Base-by-base conservation (phyloP, 2,329 filamentous ascomycete species). In the Aureobasidium sp. region DNA sequence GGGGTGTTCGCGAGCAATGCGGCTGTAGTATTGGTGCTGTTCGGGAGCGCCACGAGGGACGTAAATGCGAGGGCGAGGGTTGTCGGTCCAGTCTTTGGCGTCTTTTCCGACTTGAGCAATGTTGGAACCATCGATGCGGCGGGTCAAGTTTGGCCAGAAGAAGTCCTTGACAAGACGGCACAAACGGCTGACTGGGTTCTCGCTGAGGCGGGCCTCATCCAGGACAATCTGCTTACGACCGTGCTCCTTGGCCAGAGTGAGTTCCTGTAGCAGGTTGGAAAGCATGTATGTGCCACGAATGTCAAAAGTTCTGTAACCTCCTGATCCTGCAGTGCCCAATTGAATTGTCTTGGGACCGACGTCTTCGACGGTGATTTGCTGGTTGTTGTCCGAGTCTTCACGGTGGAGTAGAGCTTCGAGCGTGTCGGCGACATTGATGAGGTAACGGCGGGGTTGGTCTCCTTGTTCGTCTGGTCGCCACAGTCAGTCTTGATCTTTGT, bases 281-380 rank as follows among this genome's bases (percentile, higher is more conserved):
- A 99, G 84, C 88, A 96, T 95, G 76, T 99, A 99, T 36, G 91
- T 97, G 70, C 94, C 94, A 67, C 93, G 89, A 65, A 99, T 85
- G 72, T 97, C 92, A 74, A 93, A 92, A 66, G 87, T 86, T 71
- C 92, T 93, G 78, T 89, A 85, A 46, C 92, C 93, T 68, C 89
- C 90, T 39, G 92, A 97, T 26, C 84, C 87, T 32, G 89, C 88
- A 3, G 93, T 97, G 66, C 91, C 89, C 41, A 97, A 79, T 41
- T 89, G 87, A 61, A 97, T 82, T 50, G 91, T 87, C 88, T 90
- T 99, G 55, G 94, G 93, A 0, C 94, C 94, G 66, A 85, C 84
- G 76, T 99, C 94, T 72, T 97, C 94, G 69, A 97, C 96, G 34
- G 94, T 99, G 74, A 99, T 99, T 75, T 97, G 92, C 81, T 91